Base-by-base conservation (phyloP, 805 yeast genomes). In the Starmerella bombicola region DNA sequence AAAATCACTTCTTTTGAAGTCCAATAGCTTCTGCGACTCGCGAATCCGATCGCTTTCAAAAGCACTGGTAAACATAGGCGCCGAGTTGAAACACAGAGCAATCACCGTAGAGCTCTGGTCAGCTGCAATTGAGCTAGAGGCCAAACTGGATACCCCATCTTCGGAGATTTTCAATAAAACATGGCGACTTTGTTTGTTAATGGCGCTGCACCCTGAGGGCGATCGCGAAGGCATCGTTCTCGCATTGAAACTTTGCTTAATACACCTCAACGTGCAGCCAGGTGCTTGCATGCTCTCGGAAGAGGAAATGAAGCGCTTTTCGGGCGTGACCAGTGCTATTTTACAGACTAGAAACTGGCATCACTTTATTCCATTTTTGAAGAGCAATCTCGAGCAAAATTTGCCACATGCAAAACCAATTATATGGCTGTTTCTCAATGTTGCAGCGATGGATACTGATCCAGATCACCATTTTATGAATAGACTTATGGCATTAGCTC, bases 91-190 rank as follows among this genome's bases (percentile, higher is more conserved):
- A 10, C 6, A n/a, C 16, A 12, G 13, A 5, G 22, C 34, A 3
- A 37, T 37, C 4, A 22, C 26, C 2, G 35, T 45, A 9, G 29
- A 15, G 2, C 22, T 45, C 10, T 38, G 40, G 40, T 30, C 42
- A 2, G 29, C 32, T 3, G 42, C 47, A 2, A 8, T 42, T 2
- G 29, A 35, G 20, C 8, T 45, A 7, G 48, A 45, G 23, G n/a
- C 26, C 22, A 22, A 9, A 7, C 25, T 24, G 16, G 8, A 15
- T 3, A n/a, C 3, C 6, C 47, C 48, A 5, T 21, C 42, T 3
- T 16, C 34, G 3, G 16, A 23, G 13, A n/a, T 45, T 15, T 24
- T 21, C 8, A 24, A 28, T 4, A 45, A 45, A 22, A 13, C 37
- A 9, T 18, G 31, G 34, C 30, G 46, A 9, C 25, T 45, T 9